phyloP scores from a whole-genome alignment of 805 yeast species.

The Yarrowia hollandica region DNA sequence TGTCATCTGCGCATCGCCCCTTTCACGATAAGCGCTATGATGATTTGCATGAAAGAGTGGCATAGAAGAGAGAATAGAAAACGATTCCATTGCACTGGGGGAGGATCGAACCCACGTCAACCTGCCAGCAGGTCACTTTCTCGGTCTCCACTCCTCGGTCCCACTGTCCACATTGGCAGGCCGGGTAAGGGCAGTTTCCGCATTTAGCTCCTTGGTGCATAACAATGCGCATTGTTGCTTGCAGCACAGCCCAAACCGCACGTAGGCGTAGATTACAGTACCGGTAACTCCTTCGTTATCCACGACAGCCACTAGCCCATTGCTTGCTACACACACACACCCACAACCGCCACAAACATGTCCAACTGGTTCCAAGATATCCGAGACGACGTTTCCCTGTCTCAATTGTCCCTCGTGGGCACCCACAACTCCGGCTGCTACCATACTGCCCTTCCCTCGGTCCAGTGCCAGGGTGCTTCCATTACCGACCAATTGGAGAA shows the following conservation, averaged over 20 bases:
- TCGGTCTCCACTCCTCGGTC: background rate
- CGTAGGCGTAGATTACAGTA: background rate
- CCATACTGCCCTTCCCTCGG: slow-evolving; percentile 69
- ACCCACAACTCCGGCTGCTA: slow-evolving; percentile 82
- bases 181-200: background rate
- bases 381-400: slow-evolving; percentile 52
- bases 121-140: no score
- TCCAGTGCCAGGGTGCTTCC: slow-evolving; percentile 68
- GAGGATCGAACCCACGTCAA: background rate
- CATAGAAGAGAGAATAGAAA: no score
- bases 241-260: slow-evolving; percentile 2
- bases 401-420: slow-evolving; percentile 70
- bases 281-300: no score
- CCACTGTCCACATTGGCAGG: background rate
- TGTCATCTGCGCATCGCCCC: no score
- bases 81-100: no score
- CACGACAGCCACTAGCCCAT: background rate
- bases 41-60: no score
- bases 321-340: background rate
- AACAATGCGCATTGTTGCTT: slow-evolving; percentile 18
- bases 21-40: no score
- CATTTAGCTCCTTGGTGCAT: background rate
- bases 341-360: slow-evolving; percentile 2
- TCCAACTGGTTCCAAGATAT: slow-evolving; percentile 55
- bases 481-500: slow-evolving; percentile 62